Percentiles rank a stretch among this genome's conserved stretches.
Evolutionary conservation across 345 rosid genomes (phyloP).

Genomic region (Hibiscus trionum): DNA sequence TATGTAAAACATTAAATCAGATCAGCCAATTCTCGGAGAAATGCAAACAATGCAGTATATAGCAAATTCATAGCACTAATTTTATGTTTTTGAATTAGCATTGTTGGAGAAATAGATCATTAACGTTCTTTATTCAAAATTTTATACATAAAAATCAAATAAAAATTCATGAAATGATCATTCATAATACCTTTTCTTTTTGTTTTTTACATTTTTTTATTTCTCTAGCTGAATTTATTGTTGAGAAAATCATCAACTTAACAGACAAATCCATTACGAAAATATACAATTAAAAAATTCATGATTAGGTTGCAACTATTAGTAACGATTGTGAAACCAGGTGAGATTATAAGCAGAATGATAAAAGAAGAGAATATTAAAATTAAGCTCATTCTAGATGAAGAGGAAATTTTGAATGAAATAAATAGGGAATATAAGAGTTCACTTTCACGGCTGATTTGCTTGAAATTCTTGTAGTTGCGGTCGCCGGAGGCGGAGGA

Average conservation of each 20-base stretch:
- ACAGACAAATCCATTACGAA: not conserved
- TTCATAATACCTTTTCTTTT: not conserved
- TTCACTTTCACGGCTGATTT: slow-evolving; percentile 91
- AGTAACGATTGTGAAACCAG: not conserved
- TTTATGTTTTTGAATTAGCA: not conserved
- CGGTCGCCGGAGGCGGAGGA: slow-evolving; percentile 63
- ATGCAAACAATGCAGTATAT: not conserved
- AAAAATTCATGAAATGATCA: not conserved
- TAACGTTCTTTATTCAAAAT: not conserved
- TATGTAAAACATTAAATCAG: not conserved
- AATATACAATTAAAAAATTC: not conserved
- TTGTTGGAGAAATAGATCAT: not conserved
- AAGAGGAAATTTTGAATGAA: not conserved
- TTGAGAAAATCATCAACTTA: not conserved
- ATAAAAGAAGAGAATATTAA: not conserved
- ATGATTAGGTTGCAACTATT: slow-evolving; percentile 3
- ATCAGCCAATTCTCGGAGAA: not conserved
- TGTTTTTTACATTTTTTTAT: not conserved
- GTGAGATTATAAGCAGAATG: not conserved
- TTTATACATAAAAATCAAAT: not conserved
- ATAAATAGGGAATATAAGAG: slow-evolving; percentile 8
- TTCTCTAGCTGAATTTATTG: not conserved
- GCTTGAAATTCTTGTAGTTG: slow-evolving; percentile 72
- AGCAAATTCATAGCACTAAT: not conserved
- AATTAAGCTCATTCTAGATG: not conserved